Evolutionary conservation across 1,284 basidiomycete genomes (phyloP), one percentile per base, ranked within the genome.

Genomic region (Rhodotorula sp.): DNA sequence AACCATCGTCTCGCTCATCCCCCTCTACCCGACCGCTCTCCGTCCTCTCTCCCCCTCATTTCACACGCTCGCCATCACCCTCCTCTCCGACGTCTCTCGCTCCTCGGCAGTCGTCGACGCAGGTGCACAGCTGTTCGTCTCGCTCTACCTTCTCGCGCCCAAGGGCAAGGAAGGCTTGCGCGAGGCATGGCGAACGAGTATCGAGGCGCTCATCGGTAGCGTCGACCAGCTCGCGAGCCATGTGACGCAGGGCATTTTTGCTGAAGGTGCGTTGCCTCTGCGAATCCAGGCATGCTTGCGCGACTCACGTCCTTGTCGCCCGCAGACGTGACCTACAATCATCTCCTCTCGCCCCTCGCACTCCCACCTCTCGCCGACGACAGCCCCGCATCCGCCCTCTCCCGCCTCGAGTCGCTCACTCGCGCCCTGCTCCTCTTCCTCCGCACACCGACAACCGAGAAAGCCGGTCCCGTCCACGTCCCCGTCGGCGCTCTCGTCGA

Each of bases 1-100:
- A 11, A 57, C 70, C 24, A 63, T 72, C 58, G 58, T 65, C 51
- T 51, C 62, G 30, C 63, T 74, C 39, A n/a, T 72, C 2, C 73
- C 73, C 17, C 63, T 74, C 30, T 74, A 64, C 66, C 70, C 73
- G 24, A 74, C 70, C 55, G 70, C 73, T 5, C 67, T 74, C 27
- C 59, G 73, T 4, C 70, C 70, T 1, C 64, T 72, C 39, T 62
- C 67, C 0, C 67, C 70, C 10, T 53, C 66, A 9, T 60, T 74
- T 4, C 73, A 74, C 65, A 48, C 59, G n/a, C 73, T 74, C 27
- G 63, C 73, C 39, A 54, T 74, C 61, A 17, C 44, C 10, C 36
- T 53, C 39, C 51, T 61, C 27, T 20, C 51, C 11, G 60, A 61
- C n/a, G 19, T 36, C 5, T 29, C 55, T 24, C 36, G 36, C 55